phyloP scores from a whole-genome alignment of 2,329 filamentous ascomycete genomes.

The Colletotrichum australisinense region DNA sequence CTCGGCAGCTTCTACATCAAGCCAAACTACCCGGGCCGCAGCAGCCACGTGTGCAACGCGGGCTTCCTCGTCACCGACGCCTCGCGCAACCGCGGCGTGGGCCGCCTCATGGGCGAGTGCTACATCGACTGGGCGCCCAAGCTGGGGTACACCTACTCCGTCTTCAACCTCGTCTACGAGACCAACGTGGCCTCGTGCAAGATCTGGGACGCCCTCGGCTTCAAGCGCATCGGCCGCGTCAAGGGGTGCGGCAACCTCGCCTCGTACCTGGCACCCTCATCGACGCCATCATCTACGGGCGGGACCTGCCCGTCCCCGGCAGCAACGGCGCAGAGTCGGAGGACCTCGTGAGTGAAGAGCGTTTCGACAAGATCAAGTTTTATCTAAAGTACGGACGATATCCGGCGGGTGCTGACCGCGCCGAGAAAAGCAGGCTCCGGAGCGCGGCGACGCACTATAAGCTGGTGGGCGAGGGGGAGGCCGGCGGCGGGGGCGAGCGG shows the following conservation, averaged over 20 bases:
- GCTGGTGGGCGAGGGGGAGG: slow-evolving; percentile 63
- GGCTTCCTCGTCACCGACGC: slow-evolving; percentile 81
- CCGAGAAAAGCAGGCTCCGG: slow-evolving; percentile 93
- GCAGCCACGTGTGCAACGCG: slow-evolving; percentile 91
- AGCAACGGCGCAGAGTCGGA: slow-evolving; percentile 60
- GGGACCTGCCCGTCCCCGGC: slow-evolving; percentile 62
- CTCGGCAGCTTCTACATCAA: slow-evolving; percentile 95
- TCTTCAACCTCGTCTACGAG: slow-evolving; percentile 96
- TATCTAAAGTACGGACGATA: slow-evolving; percentile 96
- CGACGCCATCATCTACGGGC: slow-evolving; percentile 83
- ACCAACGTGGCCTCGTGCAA: slow-evolving; percentile 90
- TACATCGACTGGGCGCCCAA: slow-evolving; percentile 83
- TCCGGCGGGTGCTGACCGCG: slow-evolving; percentile 90
- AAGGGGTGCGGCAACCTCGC: slow-evolving; percentile 77
- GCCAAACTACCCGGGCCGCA: slow-evolving; percentile 91
- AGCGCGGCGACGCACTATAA: slow-evolving; percentile 97
- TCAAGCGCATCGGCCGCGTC: slow-evolving; percentile 90
- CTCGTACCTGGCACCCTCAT: slow-evolving; percentile 75
- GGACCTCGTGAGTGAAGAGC: slow-evolving; percentile 91
- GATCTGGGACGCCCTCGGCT: slow-evolving; percentile 92
- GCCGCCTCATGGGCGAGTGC: slow-evolving; percentile 79
- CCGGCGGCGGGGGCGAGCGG: slow-evolving; percentile 66
- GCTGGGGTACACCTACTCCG: slow-evolving; percentile 89
- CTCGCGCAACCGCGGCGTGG: slow-evolving; percentile 78
- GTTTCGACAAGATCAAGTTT: slow-evolving; percentile 98